Evolutionary conservation across 2,329 filamentous ascomycete genomes (phyloP), one percentile per base, ranked within the genome.

Genomic region (Aspergillus flavus): DNA sequence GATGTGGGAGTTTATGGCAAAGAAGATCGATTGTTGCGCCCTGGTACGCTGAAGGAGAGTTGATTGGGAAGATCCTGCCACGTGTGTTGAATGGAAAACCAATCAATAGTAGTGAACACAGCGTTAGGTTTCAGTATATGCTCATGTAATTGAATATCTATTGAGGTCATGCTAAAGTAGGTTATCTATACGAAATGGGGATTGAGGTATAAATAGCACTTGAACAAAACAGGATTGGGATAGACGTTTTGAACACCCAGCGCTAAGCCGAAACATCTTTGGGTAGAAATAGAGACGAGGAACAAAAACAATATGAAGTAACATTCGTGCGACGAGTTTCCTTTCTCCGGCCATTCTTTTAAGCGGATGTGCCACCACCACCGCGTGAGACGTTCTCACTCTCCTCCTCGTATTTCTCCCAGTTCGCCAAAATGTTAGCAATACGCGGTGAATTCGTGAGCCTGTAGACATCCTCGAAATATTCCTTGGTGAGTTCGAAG

Each of bases 391-490:
- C 57, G 41, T 58, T 62, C 61, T 74, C 73, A 59, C 63, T 72
- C 34, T 68, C 77, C 63, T 81, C 79, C 68, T 84, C 81, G 76
- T 91, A 92, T 79, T 88, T 89, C 57, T 92, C 90, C 90, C 90
- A 93, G 83, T 97, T 97, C 69, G 93, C 92, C 77, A 97, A 79
- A 64, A 84, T 80, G 64, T 81, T 77, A 36, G 80, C 82, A 67
- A 84, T 81, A 46, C 81, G 83, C 52, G 87, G 87, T 23, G 84
- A 87, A 82, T 96, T 97, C 60, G 95, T 99, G 77, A 99, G 82
- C 73, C 89, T 88, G 83, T 98, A 98, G 57, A 99, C 96, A 76
- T 98, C 95, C 86, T 99, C 94, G 81, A 99, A 99, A 83, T 99
- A 99, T 83, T 98, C 95, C 86, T 94, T 96, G 61, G 93, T 96